Percentiles rank a stretch among this genome's conserved stretches.
phyloP scores from a whole-genome alignment of 345 rosid species.

The Nasturtium officinale region DNA sequence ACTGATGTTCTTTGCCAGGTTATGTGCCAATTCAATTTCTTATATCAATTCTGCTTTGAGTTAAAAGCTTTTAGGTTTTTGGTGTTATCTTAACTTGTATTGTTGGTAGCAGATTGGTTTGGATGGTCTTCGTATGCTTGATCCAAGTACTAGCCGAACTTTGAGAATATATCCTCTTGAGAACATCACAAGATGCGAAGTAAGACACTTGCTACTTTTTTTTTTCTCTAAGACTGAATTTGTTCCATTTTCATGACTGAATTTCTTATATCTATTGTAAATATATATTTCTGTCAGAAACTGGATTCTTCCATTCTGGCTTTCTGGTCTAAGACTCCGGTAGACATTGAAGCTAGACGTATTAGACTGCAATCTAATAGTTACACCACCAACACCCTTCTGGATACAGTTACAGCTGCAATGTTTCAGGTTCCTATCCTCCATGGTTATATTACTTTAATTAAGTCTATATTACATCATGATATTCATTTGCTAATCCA shows the following conservation, averaged over 20 bases:
- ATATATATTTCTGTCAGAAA: constrained; percentile 47
- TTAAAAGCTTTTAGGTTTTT: background rate
- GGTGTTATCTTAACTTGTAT: background rate
- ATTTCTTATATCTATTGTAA: constrained; percentile 25
- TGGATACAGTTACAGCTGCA: constrained; percentile 95
- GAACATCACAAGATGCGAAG: constrained; percentile 92
- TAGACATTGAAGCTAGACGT: constrained; percentile 89
- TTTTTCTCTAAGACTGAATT: background rate
- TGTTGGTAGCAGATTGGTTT: constrained; percentile 75
- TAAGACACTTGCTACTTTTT: constrained; percentile 40
- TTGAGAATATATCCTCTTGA: constrained; percentile 96
- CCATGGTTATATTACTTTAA: background rate
- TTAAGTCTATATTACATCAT: background rate
- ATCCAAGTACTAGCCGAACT: constrained; percentile 78
- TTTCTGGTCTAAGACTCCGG: constrained; percentile 95
- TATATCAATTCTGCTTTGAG: background rate
- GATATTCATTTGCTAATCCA: background rate
- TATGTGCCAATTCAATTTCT: background rate
- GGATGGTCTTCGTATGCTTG: constrained; percentile 98
- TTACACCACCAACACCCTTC: constrained; percentile 84
- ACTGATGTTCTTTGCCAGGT: constrained; percentile 99
- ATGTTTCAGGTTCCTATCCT: constrained; percentile 76
- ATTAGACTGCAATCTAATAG: constrained; percentile 93
- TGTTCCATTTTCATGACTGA: background rate
- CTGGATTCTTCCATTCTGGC: constrained; percentile 83